These are phyloP conservation scores for Elaeagnus macrophylla DNA, from an alignment of 306 rosid species.

Conservation along the genomic window DNA sequence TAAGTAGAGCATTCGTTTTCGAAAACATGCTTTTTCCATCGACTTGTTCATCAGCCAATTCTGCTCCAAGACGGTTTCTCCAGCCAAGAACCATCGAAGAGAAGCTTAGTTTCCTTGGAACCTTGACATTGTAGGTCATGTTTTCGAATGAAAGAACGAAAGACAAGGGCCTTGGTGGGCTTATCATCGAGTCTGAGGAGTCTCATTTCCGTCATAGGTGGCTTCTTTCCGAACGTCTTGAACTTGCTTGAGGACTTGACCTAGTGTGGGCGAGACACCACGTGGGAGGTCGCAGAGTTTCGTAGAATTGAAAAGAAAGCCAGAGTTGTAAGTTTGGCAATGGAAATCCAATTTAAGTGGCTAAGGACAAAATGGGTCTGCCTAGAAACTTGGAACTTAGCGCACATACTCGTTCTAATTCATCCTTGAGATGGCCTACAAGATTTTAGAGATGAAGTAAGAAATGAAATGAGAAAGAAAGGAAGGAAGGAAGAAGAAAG, in stretches of 20 bases:
- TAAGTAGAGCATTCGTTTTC: constrained; percentile 50
- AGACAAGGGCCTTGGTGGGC: constrained; percentile 46
- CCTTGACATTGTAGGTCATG: constrained; percentile 68
- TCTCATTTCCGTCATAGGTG: constrained; percentile 57
- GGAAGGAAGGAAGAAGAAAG: too few species aligned
- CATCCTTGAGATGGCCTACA: too few species aligned
- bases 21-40: constrained; percentile 35
- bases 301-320: constrained; percentile 22
- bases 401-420: too few species aligned
- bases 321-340: too few species aligned
- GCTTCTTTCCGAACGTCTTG: constrained; percentile 60
- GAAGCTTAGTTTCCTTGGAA: constrained; percentile 40
- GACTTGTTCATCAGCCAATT: constrained; percentile 21
- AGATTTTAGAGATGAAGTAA: too few species aligned
- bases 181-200: constrained; percentile 37
- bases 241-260: constrained; percentile 65
- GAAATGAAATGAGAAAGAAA: too few species aligned
- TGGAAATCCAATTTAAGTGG: too few species aligned
- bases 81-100: constrained; percentile 9
- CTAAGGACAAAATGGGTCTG: too few species aligned
- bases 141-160: constrained; percentile 65
- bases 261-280: constrained; percentile 43
- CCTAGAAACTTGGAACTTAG: too few species aligned
- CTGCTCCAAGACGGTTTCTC: constrained; percentile 10
- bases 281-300: constrained; percentile 31